Base-by-base conservation (phyloP, 2,329 filamentous ascomycete genomes). In the Aspergillus sp. region DNA sequence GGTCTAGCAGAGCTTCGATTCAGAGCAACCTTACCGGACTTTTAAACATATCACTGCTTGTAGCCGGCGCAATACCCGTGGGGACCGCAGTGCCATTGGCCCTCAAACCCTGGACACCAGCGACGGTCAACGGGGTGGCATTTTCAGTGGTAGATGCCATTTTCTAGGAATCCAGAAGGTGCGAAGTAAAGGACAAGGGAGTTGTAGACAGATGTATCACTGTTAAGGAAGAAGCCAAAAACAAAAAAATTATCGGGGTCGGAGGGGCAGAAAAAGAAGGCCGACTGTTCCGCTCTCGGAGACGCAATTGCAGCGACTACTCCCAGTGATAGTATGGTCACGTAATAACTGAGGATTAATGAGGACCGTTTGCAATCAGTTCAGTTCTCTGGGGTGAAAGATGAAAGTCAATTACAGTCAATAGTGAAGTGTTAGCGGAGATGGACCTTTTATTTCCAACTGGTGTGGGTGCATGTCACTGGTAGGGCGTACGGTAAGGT, bases 21-120 rank as follows among this genome's bases (percentile, higher is more conserved):
- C 27, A 10, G 8, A 27, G n/a, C 32, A 44, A 12, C 6, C 27
- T 58, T 67, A 86, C 82, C 46, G 80, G 76, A 44, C 81, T 81
- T 69, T 93, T 93, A 70, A 94, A 96, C 73, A 86, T 82, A 58
- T 90, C 85, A 65, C 86, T 87, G 66, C 84, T 83, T 2, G 85
- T 83, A 43, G 79, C 77, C 7, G 88, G 86, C 30, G 90, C 91
- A 41, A 88, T 79, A 34, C 85, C 85, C 12, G 83, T 86, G 52
- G 86, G 75, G 35, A 93, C 73, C 58, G 80, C 82, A 3, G 84
- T 85, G 43, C 52, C 55, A n/a, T 85, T 86, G 51, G 77, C 78
- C 42, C 91, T 79, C 55, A 85, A 76, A 35, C 79, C 80, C 45
- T 78, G 67, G 47, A 94, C 81, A 50, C 80, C 80, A 56, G 82